Evolutionary conservation across 2,329 filamentous ascomycete species (phyloP).

Genomic region (Ophiostoma populinum): DNA sequence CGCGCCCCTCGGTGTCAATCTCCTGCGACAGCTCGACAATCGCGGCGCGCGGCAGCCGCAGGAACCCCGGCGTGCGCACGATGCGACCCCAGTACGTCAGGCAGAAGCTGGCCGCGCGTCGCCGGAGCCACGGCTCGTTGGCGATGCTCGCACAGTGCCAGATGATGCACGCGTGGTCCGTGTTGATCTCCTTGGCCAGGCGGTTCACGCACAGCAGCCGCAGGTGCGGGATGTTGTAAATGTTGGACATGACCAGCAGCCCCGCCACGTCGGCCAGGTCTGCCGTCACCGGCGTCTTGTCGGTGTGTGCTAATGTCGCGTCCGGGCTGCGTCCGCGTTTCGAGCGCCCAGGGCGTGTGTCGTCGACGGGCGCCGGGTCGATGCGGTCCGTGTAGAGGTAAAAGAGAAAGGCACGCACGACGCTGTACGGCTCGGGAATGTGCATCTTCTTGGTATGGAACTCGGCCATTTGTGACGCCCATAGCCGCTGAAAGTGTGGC

Average conservation of each 20-base stretch:
- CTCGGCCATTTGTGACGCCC: slow-evolving; percentile 88
- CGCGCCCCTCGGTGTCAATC: slow-evolving; percentile 79
- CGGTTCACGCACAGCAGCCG: slow-evolving; percentile 82
- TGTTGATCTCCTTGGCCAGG: slow-evolving; percentile 76
- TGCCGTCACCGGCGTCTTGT: slow-evolving; percentile 51
- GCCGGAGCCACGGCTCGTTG: slow-evolving; percentile 84
- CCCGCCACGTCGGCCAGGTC: slow-evolving; percentile 77
- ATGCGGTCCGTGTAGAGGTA: slow-evolving; percentile 97
- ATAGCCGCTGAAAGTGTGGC: slow-evolving; percentile 89
- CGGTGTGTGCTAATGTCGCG: background rate
- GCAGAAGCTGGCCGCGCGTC: slow-evolving; percentile 73
- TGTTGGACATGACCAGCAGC: slow-evolving; percentile 90
- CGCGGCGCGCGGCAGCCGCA: slow-evolving; percentile 58
- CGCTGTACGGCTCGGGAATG: slow-evolving; percentile 87
- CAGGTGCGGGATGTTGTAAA: slow-evolving; percentile 91
- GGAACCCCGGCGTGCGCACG: slow-evolving; percentile 76
- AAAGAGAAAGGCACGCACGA: slow-evolving; percentile 86
- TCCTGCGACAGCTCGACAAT: slow-evolving; percentile 87
- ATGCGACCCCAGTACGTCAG: slow-evolving; percentile 90
- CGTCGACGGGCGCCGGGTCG: slow-evolving; percentile 30
- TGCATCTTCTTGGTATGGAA: slow-evolving; percentile 97
- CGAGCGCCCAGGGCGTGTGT: background rate
- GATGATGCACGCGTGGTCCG: slow-evolving; percentile 85
- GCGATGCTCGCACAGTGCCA: slow-evolving; percentile 89
- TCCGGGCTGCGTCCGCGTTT: slow-evolving; percentile 6